Conservation (phyloP, 2,329 filamentous ascomycete genomes). For the Stemphylium lycopersici region DNA sequence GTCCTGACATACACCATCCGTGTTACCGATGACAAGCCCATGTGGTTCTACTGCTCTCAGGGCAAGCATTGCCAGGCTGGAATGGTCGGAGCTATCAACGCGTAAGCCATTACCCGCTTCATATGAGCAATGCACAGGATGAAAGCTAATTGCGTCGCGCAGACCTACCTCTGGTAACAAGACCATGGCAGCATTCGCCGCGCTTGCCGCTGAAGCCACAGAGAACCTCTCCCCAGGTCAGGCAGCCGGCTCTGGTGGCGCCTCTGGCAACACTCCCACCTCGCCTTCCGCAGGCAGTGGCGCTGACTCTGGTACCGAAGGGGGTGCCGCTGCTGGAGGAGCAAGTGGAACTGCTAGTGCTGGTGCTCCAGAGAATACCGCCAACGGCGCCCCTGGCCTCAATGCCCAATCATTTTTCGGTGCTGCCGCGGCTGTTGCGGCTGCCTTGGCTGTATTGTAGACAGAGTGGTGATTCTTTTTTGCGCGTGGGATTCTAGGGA, state of each 20-base stretch:
- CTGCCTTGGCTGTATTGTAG: slow-evolving; percentile 34
- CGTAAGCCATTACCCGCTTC: slow-evolving; percentile 56
- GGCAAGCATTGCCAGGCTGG: slow-evolving; percentile 74
- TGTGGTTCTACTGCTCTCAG: slow-evolving; percentile 83
- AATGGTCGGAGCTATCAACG: slow-evolving; percentile 80
- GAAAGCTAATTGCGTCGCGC: slow-evolving; percentile 21
- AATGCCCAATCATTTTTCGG: slow-evolving; percentile 33
- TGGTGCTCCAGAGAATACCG: slow-evolving; percentile 32
- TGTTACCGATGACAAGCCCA: slow-evolving; percentile 70
- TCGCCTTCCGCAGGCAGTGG: slow-evolving; percentile 9
- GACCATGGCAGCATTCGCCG: slow-evolving; percentile 43
- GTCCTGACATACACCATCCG: slow-evolving; percentile 74
- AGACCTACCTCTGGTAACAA: slow-evolving; percentile 45
- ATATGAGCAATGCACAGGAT: background rate
- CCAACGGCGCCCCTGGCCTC: slow-evolving; percentile 34
- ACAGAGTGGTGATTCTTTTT: background rate
- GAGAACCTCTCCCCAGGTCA: slow-evolving; percentile 53
- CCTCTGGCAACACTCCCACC: slow-evolving; percentile 13
- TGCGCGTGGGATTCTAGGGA: no score
- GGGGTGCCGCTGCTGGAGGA: slow-evolving; percentile 11
- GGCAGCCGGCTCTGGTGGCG: slow-evolving; percentile 25
- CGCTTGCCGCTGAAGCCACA: slow-evolving; percentile 47
- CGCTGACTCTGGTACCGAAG: slow-evolving; percentile 15
- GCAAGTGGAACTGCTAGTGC: slow-evolving; percentile 17
- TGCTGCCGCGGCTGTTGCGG: slow-evolving; percentile 31